Percentiles rank a stretch among this genome's conserved stretches.
phyloP scores from a whole-genome alignment of 495 filamentous ascomycete genomes.

The Aspergillus hancockii region DNA sequence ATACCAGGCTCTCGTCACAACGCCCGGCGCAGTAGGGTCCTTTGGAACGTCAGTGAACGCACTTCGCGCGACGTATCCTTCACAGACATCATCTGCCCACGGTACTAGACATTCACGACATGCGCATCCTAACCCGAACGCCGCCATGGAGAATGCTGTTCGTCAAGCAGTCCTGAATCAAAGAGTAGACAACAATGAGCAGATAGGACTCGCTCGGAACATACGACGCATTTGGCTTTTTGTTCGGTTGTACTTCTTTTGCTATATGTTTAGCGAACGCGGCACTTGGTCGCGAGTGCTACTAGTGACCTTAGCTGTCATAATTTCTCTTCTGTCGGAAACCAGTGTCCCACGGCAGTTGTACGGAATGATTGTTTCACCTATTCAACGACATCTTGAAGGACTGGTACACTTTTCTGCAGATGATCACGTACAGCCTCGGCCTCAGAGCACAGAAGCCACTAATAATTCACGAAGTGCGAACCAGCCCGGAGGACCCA shows the following conservation, averaged over 20 bases:
- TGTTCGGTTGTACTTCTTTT: conserved; percentile 72
- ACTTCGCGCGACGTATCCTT: conserved; percentile 12
- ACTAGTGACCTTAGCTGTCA: conserved; percentile 58
- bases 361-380: conserved; percentile 56
- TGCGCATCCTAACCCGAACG: conserved; percentile 25
- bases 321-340: conserved; percentile 64
- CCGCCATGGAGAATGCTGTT: conserved; percentile 37
- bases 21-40: conserved; percentile 40
- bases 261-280: conserved; percentile 77
- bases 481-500: conserved; percentile 17
- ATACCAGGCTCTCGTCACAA: conserved; percentile 58
- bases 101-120: conserved; percentile 8
- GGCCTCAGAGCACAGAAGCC: conserved; percentile 10
- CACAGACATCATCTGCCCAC: neutral
- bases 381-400: conserved; percentile 71
- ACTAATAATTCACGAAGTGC: conserved; percentile 33
- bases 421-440: conserved; percentile 23
- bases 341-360: conserved; percentile 62
- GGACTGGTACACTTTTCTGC: conserved; percentile 61
- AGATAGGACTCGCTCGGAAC: conserved; percentile 48
- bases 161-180: conserved; percentile 45
- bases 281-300: conserved; percentile 70
- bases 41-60: conserved; percentile 41
- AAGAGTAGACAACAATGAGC: conserved; percentile 40
- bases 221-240: conserved; percentile 73